Evolutionary conservation across 1,284 basidiomycete species (phyloP).

Genomic region (Stygiomarasmius scandens): DNA sequence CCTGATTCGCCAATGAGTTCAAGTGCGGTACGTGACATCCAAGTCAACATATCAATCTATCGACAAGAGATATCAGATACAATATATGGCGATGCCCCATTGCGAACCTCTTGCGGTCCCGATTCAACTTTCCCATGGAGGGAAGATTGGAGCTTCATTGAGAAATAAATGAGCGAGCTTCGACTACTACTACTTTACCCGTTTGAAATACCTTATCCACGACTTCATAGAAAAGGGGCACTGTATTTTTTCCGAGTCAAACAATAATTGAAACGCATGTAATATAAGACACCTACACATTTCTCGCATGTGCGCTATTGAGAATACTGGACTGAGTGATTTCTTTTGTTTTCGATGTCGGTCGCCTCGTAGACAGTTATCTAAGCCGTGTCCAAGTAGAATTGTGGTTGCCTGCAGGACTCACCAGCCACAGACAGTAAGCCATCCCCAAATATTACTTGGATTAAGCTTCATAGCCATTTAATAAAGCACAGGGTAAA

Average conservation of each 20-base stretch:
- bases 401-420: too few relatives aligned
- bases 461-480: neutral
- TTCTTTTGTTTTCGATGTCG: conserved; percentile 16
- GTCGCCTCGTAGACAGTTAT: neutral
- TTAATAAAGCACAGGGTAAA: too few relatives aligned
- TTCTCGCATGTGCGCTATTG: conserved; percentile 14
- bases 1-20: conserved; percentile 26
- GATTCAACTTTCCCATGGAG: neutral
- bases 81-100: neutral
- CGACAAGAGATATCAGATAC: neutral
- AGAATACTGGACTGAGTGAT: conserved; percentile 16
- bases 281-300: conserved; percentile 5
- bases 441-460: neutral
- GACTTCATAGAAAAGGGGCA: conserved; percentile 11
- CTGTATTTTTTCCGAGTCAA: neutral
- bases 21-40: conserved; percentile 23
- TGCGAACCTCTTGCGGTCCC: neutral
- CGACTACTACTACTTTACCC: neutral
- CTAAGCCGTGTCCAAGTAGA: neutral
- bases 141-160: neutral
- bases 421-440: neutral
- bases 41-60: conserved; percentile 22
- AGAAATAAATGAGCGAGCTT: neutral
- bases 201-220: neutral
- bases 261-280: neutral